phyloP scores from a whole-genome alignment of 345 rosid species.

The Arabis alpina region DNA sequence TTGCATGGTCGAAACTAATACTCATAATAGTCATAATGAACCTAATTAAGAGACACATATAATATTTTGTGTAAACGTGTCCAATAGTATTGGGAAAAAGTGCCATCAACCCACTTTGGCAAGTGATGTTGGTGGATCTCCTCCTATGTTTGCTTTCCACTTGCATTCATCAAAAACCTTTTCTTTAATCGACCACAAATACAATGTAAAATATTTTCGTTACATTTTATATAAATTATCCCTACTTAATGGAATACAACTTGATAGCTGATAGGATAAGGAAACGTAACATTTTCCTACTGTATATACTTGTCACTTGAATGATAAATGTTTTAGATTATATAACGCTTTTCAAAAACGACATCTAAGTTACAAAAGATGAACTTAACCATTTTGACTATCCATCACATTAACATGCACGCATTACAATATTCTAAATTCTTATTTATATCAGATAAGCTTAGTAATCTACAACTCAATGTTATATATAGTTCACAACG shows the following conservation, averaged over 20 bases:
- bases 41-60: conserved; percentile 9
- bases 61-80: conserved; percentile 23
- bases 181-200: conserved; percentile 1
- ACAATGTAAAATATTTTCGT: conserved; percentile 1
- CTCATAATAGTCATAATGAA: conserved; percentile 18
- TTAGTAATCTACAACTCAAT: too few species aligned
- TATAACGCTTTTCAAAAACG: neutral
- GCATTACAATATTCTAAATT: too few species aligned
- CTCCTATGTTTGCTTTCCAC: conserved; percentile 37
- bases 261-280: conserved; percentile 25
- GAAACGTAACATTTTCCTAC: neutral
- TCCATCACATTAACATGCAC: too few species aligned
- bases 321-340: neutral
- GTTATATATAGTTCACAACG: too few species aligned
- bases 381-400: too few species aligned
- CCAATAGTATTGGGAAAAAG: conserved; percentile 37
- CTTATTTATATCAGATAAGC: too few species aligned
- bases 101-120: conserved; percentile 41
- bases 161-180: conserved; percentile 21
- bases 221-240: conserved; percentile 12
- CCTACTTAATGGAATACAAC: conserved; percentile 29
- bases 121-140: conserved; percentile 43
- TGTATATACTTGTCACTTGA: neutral
- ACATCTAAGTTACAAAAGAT: too few species aligned
- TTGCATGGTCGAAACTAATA: conserved; percentile 35